These are phyloP conservation scores for Aspergillus bridgeri DNA, from an alignment of 495 filamentous ascomycete species.

Conservation along the genomic window DNA sequence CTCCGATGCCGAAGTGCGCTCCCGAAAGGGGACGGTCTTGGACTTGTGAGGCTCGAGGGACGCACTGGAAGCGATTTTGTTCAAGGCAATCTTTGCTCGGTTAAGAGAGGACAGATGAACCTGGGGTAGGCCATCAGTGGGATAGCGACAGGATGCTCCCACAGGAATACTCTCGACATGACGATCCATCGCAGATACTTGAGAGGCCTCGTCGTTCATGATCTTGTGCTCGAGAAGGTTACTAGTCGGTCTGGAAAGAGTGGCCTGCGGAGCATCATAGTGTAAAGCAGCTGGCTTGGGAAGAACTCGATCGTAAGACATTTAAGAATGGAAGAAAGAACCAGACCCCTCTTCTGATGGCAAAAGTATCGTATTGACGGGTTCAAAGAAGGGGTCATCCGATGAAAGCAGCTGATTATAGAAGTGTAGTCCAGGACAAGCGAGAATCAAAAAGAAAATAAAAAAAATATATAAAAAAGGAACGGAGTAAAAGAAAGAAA, in stretches of 20 bases:
- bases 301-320: constrained; percentile 58
- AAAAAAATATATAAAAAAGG: constrained; percentile 10
- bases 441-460: constrained; percentile 9
- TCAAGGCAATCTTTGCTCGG: constrained; percentile 20
- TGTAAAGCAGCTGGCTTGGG: constrained; percentile 47
- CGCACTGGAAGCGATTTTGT: constrained; percentile 15
- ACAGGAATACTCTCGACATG: constrained; percentile 13
- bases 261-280: constrained; percentile 37
- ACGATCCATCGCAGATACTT: constrained; percentile 17
- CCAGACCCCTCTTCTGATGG: constrained; percentile 7
- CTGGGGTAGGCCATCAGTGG: constrained; percentile 24
- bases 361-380: constrained; percentile 9
- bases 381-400: constrained; percentile 14
- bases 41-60: constrained; percentile 15
- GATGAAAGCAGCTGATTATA: constrained; percentile 18
- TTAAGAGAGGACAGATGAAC: constrained; percentile 32
- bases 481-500: constrained; percentile 15
- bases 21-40: constrained; percentile 23
- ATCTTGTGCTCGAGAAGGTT: constrained; percentile 49
- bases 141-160: constrained; percentile 21
- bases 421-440: constrained; percentile 13
- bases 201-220: constrained; percentile 42
- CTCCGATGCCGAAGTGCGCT: constrained; percentile 27
- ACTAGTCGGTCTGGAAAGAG: constrained; percentile 33
- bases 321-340: constrained; percentile 32